Evolutionary conservation across 2,329 filamentous ascomycete genomes (phyloP), one percentile per base, ranked within the genome.

Genomic region (Talaromyces albobiverticillius): DNA sequence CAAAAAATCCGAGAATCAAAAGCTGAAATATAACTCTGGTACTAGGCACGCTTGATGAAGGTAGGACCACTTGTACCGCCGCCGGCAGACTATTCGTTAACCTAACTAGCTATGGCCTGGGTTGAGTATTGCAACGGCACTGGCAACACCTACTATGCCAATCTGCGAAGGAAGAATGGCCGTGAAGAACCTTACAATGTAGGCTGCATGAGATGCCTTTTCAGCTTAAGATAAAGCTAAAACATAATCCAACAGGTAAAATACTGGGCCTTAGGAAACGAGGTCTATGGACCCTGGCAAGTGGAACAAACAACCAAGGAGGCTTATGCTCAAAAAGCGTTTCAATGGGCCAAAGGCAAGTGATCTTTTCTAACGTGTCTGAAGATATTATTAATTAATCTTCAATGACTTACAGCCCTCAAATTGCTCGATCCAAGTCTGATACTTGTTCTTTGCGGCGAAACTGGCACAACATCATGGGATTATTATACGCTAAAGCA

Each of bases 221-320:
- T 16, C n/a, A n/a, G n/a, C n/a, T 13, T 14, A 13, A 31, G 16
- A 10, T 34, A 22, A 13, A 13, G 14, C 47, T 58, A 32, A 34
- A 32, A 34, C 51, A 45, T 18, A 46, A 64, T 62, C 53, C 20
- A 16, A 3, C 43, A 71, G 69, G 75, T 92, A 63, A 90, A 89
- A 72, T 93, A 92, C 77, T 94, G 89, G 89, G 88, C 88, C 1
- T 81, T 94, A 23, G 89, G 89, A 9, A 94, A 94, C 71, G 84
- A 87, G 63, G 79, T 79, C 58, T 83, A 79, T 79, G 81, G 81
- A 3, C 79, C 79, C 3, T 83, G 81, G 80, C 80, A 83, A 63
- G 79, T 84, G 25, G 79, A 77, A 51, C 79, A 84, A 61, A 78
- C 80, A 71, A 83, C 79, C 55, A 81, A 82, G 62, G 80, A 82